Evolutionary conservation across 441 rosid species (phyloP).

Genomic region (Corymbia calophylla): DNA sequence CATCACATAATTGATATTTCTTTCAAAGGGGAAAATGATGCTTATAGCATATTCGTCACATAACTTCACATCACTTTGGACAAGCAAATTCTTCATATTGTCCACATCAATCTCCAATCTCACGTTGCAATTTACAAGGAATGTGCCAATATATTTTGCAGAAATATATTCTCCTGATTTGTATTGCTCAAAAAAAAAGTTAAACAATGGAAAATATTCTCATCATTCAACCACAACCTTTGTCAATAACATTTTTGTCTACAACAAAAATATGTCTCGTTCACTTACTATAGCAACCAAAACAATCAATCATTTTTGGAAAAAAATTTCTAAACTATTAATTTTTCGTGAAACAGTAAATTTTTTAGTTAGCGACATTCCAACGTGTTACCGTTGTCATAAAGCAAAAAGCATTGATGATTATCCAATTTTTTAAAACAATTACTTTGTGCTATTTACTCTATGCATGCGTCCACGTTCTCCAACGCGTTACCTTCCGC

Average conservation of each 20-base stretch:
- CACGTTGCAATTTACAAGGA: accelerated
- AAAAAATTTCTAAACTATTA: accelerated
- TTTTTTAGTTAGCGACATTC: neutral
- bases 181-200: neutral
- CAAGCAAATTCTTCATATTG: neutral
- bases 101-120: neutral
- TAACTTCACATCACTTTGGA: accelerated
- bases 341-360: neutral
- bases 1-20: neutral
- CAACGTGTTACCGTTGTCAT: neutral
- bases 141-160: neutral
- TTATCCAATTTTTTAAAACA: neutral
- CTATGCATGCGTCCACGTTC: neutral
- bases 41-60: neutral
- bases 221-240: neutral
- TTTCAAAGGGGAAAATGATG: neutral
- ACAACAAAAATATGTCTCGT: neutral
- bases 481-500: neutral
- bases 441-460: neutral
- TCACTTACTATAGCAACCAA: neutral
- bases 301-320: neutral
- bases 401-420: neutral
- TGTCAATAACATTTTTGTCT: too few relatives aligned
- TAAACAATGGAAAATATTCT: neutral
- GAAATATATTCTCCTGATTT: neutral